These are phyloP conservation scores for Quercus parvula DNA, from an alignment of 306 rosid species.

Conservation along the genomic window DNA sequence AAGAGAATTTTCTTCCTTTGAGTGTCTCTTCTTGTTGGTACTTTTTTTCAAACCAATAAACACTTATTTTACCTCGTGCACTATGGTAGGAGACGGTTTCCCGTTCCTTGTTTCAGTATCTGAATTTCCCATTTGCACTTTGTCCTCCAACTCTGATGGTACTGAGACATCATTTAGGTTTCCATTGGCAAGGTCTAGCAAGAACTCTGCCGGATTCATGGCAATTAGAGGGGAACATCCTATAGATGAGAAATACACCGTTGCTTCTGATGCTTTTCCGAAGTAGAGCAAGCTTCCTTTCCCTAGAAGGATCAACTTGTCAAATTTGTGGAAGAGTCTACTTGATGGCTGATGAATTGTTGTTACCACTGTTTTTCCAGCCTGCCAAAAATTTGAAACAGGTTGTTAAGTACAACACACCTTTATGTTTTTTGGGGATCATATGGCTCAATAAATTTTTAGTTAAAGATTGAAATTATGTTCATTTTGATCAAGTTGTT, in stretches of 20 bases:
- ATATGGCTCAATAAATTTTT: neutral
- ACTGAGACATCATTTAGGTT: slow-evolving; percentile 79
- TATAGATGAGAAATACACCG: slow-evolving; percentile 75
- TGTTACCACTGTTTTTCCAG: slow-evolving; percentile 93
- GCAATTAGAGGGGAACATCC: slow-evolving; percentile 90
- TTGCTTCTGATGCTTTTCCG: slow-evolving; percentile 87
- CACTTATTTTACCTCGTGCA: slow-evolving; percentile 70
- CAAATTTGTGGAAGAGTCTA: slow-evolving; percentile 91
- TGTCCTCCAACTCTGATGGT: slow-evolving; percentile 90
- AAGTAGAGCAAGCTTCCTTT: slow-evolving; percentile 92
- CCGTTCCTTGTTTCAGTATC: slow-evolving; percentile 50
- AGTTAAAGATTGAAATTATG: too few relatives aligned
- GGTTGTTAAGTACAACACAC: neutral
- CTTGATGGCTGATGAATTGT: slow-evolving; percentile 99
- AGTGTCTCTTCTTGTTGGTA: neutral
- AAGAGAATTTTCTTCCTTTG: neutral
- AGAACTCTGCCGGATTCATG: slow-evolving; percentile 97
- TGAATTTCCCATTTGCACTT: slow-evolving; percentile 63
- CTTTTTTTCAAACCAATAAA: neutral
- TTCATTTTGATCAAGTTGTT: too few relatives aligned
- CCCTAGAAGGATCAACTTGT: slow-evolving; percentile 92
- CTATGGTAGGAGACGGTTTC: slow-evolving; percentile 73
- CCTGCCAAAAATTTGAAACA: slow-evolving; percentile 42
- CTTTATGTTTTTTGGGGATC: neutral
- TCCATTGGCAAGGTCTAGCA: slow-evolving; percentile 95